A percentile compares a stretch with the other conserved stretches of the same genome.
Evolutionary conservation across 257 asterid species (phyloP).

Genomic region (Jasminum sambac): DNA sequence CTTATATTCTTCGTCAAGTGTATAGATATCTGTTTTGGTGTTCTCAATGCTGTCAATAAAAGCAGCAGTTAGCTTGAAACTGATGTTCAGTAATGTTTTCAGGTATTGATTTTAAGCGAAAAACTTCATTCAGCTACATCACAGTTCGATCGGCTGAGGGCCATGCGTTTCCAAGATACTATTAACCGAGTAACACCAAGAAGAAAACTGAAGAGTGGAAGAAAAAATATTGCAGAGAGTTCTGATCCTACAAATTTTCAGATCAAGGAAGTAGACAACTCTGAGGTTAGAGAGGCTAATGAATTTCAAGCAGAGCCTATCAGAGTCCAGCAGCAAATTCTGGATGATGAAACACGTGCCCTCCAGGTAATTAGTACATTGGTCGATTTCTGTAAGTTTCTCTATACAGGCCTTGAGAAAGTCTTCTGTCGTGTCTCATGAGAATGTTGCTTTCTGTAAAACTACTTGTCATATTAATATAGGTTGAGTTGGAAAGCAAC

Average conservation of each 20-base stretch:
- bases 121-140: constrained; percentile 87
- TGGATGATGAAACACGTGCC: constrained; percentile 86
- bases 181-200: constrained; percentile 79
- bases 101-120: constrained; percentile 91
- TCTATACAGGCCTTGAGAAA: background rate
- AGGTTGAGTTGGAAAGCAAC: constrained; percentile 82
- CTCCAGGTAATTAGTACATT: constrained; percentile 59
- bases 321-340: constrained; percentile 66
- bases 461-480: constrained; percentile 25
- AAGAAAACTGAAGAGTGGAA: constrained; percentile 54
- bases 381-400: constrained; percentile 15
- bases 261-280: constrained; percentile 34
- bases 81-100: constrained; percentile 8
- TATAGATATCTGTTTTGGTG: background rate
- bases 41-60: background rate
- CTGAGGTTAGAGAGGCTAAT: constrained; percentile 45
- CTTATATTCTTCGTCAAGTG: background rate
- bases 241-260: constrained; percentile 35
- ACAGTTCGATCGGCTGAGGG: constrained; percentile 86
- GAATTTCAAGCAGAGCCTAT: constrained; percentile 51
- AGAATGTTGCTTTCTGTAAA: background rate
- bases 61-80: background rate
- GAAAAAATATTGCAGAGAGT: constrained; percentile 34
- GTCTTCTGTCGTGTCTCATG: background rate
- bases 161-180: constrained; percentile 91